Base-by-base conservation (phyloP, 148 eudicot species). In the Polygonum maritimum region DNA sequence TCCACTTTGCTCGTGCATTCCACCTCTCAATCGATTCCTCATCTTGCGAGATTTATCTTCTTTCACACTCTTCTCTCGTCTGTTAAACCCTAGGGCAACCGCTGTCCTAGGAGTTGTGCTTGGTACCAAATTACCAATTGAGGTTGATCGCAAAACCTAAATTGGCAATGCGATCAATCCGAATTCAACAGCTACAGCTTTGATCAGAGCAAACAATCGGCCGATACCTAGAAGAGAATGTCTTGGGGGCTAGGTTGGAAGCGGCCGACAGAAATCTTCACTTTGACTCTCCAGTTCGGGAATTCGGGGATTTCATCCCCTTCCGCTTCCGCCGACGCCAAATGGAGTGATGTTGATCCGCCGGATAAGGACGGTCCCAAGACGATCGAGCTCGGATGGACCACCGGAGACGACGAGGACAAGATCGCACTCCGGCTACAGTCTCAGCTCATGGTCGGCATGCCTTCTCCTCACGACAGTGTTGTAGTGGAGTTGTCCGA, bases 241-340 rank as follows among this genome's bases (percentile, higher is more conserved):
- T 96, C 99, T 21, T 96, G 99, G 99, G 98, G 99, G 49, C 78
- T 96, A 72, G 99, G 91, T 2, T 96, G 99, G 99, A 96, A 92
- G 72, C 83, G 98, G 13, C 82, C 94, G 5, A 87, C 90, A 6
- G 99, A 96, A 74, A 76, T 84, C 16, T 92, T 92, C 85, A 90
- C 89, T 77, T 67, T 96, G 55, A 79, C 91, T 16, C 78, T 96
- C 2, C 82, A 81, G 79, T 96, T 88, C 80, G 99, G 99, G 51
- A 60, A 81, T 39, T 22, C 72, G 41, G 55, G 15, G 52, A 45
- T 21, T 72, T 31, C 57, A 22, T 58, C 65, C 16, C 26, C 73
- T 48, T 51, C 58, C 9, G 19, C 13, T 45, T 5, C 22, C 18
- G 47, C 35, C 45, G 21, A 44, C 12, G 39, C 22, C 57, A 36